Evolutionary conservation across 768 basidiomycete genomes (phyloP).

Genomic region (Astraeus odoratus): DNA sequence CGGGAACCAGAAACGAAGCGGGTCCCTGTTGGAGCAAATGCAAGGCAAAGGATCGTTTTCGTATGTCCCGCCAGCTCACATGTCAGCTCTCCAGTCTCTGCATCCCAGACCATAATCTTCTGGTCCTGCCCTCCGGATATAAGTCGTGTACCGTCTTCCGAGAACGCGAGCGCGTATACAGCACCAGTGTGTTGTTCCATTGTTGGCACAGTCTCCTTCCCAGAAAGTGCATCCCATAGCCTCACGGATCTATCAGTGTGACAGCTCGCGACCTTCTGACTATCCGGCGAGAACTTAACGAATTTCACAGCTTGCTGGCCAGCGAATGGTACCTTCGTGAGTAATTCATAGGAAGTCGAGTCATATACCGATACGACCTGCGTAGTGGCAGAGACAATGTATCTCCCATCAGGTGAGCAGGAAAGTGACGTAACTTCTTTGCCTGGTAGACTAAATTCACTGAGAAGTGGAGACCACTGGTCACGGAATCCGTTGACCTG

Average conservation of each 20-base stretch:
- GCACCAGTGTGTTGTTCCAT: slow-evolving; percentile 16
- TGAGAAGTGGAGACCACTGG: slow-evolving; percentile 26
- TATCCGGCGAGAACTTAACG: slow-evolving; percentile 26
- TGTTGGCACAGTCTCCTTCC: slow-evolving; percentile 9
- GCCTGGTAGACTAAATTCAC: slow-evolving; percentile 17
- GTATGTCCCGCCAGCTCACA: slow-evolving; percentile 17
- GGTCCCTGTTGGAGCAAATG: slow-evolving; percentile 21
- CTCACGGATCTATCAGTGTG: slow-evolving; percentile 13
- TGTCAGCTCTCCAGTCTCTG: slow-evolving; percentile 7
- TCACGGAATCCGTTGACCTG: slow-evolving; percentile 22
- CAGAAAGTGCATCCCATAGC: slow-evolving; percentile 23
- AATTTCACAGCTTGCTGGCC: slow-evolving; percentile 8
- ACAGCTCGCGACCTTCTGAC: slow-evolving; percentile 20
- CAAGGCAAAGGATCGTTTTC: slow-evolving; percentile 21
- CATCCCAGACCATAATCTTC: slow-evolving; percentile 23
- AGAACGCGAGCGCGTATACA: slow-evolving; percentile 25
- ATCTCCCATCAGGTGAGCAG: slow-evolving; percentile 22
- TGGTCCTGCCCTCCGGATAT: slow-evolving; percentile 22
- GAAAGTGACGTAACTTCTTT: slow-evolving; percentile 13
- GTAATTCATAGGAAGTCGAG: slow-evolving; percentile 21
- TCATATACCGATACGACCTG: slow-evolving; percentile 20
- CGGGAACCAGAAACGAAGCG: slow-evolving; percentile 26
- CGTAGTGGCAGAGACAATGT: slow-evolving; percentile 21
- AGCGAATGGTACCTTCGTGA: slow-evolving; percentile 13
- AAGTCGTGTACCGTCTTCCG: slow-evolving; percentile 18